These are phyloP conservation scores for Aphanocladium album DNA, from an alignment of 2,329 filamentous ascomycete genomes.

Conservation along the genomic window DNA sequence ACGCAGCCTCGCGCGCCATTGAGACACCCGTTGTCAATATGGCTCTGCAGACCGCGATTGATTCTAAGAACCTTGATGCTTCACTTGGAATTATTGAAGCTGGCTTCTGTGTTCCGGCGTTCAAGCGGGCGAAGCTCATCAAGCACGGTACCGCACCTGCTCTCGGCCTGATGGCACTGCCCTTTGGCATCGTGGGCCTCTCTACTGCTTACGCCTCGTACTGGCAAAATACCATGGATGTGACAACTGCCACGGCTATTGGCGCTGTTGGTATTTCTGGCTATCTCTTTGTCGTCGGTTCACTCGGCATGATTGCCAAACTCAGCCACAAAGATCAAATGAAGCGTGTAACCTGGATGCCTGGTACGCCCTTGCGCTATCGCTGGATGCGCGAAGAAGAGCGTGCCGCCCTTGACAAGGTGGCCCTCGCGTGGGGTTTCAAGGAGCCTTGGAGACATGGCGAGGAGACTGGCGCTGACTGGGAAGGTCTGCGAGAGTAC, in stretches of 20 bases:
- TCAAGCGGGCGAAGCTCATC: constrained; percentile 61
- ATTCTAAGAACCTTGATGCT: constrained; percentile 69
- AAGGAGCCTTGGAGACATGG: constrained; percentile 73
- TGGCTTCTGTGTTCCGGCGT: constrained; percentile 63
- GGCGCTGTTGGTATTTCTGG: constrained; percentile 76
- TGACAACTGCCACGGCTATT: constrained; percentile 66
- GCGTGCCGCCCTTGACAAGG: constrained; percentile 75
- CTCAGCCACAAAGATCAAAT: constrained; percentile 92
- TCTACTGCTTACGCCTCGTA: constrained; percentile 47
- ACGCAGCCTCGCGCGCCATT: constrained; percentile 65
- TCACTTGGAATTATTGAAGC: constrained; percentile 71
- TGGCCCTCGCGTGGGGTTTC: constrained; percentile 90
- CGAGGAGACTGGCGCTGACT: constrained; percentile 87
- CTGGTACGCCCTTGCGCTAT: constrained; percentile 72
- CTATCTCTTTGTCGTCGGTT: constrained; percentile 76
- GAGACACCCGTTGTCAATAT: constrained; percentile 63
- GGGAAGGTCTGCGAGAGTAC: constrained; percentile 80
- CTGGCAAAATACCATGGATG: constrained; percentile 67
- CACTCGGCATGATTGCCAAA: constrained; percentile 76
- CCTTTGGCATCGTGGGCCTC: constrained; percentile 64
- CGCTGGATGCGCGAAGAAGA: constrained; percentile 90
- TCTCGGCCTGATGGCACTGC: constrained; percentile 52
- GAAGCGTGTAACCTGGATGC: constrained; percentile 85
- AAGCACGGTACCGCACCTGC: constrained; percentile 58
- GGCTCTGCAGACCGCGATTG: constrained; percentile 76